Conservation (phyloP, 768 basidiomycete species). For the Stropharia rugosoannulata region DNA sequence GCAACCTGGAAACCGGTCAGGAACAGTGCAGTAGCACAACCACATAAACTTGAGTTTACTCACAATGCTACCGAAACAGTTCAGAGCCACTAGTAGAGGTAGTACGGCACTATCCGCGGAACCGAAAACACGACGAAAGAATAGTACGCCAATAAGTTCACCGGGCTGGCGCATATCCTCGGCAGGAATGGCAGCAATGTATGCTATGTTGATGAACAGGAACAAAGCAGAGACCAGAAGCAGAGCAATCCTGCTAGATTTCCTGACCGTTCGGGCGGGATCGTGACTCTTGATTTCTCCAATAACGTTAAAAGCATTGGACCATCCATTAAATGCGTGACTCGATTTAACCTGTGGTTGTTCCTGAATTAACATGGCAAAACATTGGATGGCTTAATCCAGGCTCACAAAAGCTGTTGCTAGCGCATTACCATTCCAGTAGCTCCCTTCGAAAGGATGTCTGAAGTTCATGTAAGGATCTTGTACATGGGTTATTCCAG, state of each 20-base stretch:
- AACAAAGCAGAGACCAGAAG: conserved; percentile 41
- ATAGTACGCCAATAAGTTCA: conserved; percentile 32
- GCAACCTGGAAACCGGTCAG: conserved; percentile 21
- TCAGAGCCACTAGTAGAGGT: conserved; percentile 29
- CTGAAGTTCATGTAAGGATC: conserved; percentile 58
- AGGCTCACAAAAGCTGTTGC: conserved; percentile 30
- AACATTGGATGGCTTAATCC: neutral
- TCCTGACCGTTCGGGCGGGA: conserved; percentile 45
- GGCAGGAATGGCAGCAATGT: conserved; percentile 32
- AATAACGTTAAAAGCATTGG: conserved; percentile 44
- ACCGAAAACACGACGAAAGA: conserved; percentile 32
- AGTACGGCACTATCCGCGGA: conserved; percentile 24
- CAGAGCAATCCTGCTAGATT: conserved; percentile 41
- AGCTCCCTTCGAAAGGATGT: conserved; percentile 54
- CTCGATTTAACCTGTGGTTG: conserved; percentile 30
- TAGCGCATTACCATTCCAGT: conserved; percentile 40
- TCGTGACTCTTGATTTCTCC: conserved; percentile 37
- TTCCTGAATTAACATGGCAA: neutral
- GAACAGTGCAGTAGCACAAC: neutral
- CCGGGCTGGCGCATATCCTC: conserved; percentile 32
- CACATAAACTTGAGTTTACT: conserved; percentile 10
- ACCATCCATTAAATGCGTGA: conserved; percentile 31
- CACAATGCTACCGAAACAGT: conserved; percentile 37
- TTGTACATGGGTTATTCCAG: conserved; percentile 48
- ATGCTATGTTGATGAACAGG: conserved; percentile 43